Conservation (phyloP, 148 eudicot species). For the Hydrangea macrophylla region DNA sequence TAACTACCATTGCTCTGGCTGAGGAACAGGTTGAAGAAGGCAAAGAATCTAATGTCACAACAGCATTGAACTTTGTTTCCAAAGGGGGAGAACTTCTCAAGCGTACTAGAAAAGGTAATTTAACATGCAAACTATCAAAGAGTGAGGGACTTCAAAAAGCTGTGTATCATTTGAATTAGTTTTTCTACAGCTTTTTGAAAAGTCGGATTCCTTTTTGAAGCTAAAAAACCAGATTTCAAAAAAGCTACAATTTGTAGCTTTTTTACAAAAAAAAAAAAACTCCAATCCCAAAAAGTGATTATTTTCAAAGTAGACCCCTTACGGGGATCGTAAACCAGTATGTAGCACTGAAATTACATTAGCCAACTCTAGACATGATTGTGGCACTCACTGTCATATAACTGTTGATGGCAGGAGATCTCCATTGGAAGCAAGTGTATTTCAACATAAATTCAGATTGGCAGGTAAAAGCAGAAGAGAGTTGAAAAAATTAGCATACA, state of each 20-base stretch:
- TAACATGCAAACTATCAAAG: neutral
- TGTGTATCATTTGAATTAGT: too few species aligned
- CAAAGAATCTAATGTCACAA: slow-evolving; percentile 39
- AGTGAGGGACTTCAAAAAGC: too few species aligned
- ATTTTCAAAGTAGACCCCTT: too few species aligned
- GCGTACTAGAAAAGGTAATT: slow-evolving; percentile 84
- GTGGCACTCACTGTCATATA: slow-evolving; percentile 5
- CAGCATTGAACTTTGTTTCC: slow-evolving; percentile 55
- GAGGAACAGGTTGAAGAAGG: slow-evolving; percentile 50
- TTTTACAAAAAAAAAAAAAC: too few species aligned
- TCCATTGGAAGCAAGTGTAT: slow-evolving; percentile 90
- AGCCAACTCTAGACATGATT: neutral
- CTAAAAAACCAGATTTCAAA: too few species aligned
- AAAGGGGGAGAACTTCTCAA: slow-evolving; percentile 87
- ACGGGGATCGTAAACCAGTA: neutral
- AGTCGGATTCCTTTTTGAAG: too few species aligned
- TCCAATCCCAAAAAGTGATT: too few species aligned
- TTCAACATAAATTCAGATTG: slow-evolving; percentile 64
- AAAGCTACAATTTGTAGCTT: too few species aligned
- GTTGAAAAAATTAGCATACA: neutral
- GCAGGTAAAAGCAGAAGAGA: slow-evolving; percentile 46
- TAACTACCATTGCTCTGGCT: slow-evolving; percentile 32
- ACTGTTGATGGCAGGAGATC: slow-evolving; percentile 54
- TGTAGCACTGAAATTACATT: neutral
- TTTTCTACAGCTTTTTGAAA: too few species aligned